Evolutionary conservation across 1,284 basidiomycete species (phyloP).

Genomic region (Apiotrichum montevideense): DNA sequence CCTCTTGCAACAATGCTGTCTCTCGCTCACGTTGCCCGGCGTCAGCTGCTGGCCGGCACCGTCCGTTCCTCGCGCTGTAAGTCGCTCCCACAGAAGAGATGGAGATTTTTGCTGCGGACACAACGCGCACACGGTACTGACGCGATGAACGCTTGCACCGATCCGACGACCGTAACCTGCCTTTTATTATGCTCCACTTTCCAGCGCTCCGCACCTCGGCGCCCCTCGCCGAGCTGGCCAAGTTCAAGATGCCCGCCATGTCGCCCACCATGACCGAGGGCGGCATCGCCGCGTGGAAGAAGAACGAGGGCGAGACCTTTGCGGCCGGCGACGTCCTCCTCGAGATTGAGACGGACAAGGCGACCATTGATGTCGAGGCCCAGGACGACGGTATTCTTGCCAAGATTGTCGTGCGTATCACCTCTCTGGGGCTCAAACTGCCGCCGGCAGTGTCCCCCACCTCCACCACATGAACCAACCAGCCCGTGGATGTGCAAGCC

Average conservation of each 20-base stretch:
- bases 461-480: background rate
- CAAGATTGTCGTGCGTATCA: slow-evolving; percentile 60
- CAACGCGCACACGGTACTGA: no score
- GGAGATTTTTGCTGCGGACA: no score
- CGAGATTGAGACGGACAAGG: slow-evolving; percentile 95
- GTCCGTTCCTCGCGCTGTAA: slow-evolving; percentile 28
- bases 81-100: slow-evolving; percentile 5
- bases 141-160: no score
- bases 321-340: slow-evolving; percentile 76
- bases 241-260: slow-evolving; percentile 98
- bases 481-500: no score
- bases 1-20: slow-evolving; percentile 32
- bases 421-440: slow-evolving; percentile 55
- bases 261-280: slow-evolving; percentile 99
- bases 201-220: slow-evolving; percentile 77
- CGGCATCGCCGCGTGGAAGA: slow-evolving; percentile 96
- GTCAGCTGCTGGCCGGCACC: slow-evolving; percentile 26
- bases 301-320: slow-evolving; percentile 89
- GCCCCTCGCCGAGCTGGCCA: slow-evolving; percentile 68
- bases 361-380: slow-evolving; percentile 97
- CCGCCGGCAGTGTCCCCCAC: slow-evolving; percentile 3
- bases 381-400: slow-evolving; percentile 93
- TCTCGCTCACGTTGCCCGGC: slow-evolving; percentile 40
- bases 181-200: no score
- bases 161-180: no score